Conservation (phyloP, 2,329 filamentous ascomycete genomes). For the Curvularia sp. region DNA sequence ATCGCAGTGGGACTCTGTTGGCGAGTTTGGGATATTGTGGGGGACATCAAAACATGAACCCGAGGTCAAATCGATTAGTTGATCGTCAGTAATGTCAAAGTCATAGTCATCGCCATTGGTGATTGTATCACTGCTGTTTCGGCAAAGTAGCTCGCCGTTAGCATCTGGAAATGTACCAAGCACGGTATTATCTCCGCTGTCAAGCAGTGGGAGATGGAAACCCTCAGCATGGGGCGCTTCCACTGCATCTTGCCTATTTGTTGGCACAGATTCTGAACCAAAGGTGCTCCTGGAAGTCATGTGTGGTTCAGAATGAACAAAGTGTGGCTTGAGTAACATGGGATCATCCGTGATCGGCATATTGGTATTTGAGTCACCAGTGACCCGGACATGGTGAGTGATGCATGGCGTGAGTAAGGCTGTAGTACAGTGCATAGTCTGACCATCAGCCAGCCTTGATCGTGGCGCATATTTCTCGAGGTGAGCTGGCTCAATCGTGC, state of each 20-base stretch:
- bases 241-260: slow-evolving; percentile 5
- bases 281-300: neutral
- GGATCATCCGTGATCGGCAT: neutral
- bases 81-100: slow-evolving; percentile 36
- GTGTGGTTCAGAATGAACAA: neutral
- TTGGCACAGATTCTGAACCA: neutral
- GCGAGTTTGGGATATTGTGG: slow-evolving; percentile 9
- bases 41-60: slow-evolving; percentile 1
- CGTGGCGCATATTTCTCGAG: slow-evolving; percentile 27
- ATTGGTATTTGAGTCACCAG: neutral
- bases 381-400: neutral
- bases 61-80: slow-evolving; percentile 28
- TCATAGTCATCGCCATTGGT: slow-evolving; percentile 26
- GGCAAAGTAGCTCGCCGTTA: neutral
- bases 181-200: neutral
- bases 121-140: neutral
- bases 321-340: neutral
- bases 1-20: neutral
- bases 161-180: neutral
- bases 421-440: neutral
- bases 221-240: neutral
- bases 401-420: neutral
- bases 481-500: slow-evolving; percentile 25
- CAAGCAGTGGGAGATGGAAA: neutral
- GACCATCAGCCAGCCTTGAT: slow-evolving; percentile 5